phyloP scores from a whole-genome alignment of 805 yeast genomes.

The Wickerhamiella azymoides region DNA sequence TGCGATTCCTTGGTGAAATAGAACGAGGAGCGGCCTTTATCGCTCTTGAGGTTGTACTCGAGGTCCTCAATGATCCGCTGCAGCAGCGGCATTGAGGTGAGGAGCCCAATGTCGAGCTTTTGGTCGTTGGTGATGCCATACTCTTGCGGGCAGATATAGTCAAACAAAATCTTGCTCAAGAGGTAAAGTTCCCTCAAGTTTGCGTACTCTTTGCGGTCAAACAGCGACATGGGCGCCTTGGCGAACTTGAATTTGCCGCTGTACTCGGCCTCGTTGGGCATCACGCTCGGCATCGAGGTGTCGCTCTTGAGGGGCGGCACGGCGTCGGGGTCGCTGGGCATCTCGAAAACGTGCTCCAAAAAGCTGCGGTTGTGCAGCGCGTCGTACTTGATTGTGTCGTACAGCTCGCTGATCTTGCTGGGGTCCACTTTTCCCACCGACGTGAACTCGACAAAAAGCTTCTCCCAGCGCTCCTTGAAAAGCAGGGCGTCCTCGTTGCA shows the following conservation, averaged over 20 bases:
- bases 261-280: constrained; percentile 22
- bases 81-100: constrained; percentile 88
- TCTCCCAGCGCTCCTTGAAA: constrained; percentile 95
- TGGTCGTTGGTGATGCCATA: constrained; percentile 94
- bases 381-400: constrained; percentile 97
- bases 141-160: constrained; percentile 96
- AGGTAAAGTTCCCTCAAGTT: constrained; percentile 78
- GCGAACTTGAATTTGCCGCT: constrained; percentile 22
- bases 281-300: constrained; percentile 23
- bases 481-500: constrained; percentile 87
- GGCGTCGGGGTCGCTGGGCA: constrained; percentile 16
- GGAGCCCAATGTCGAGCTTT: constrained; percentile 85
- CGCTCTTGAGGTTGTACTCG: constrained; percentile 60
- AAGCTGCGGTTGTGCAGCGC: constrained; percentile 91
- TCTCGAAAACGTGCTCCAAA: constrained; percentile 62
- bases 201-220: constrained; percentile 68
- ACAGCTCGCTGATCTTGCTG: constrained; percentile 85
- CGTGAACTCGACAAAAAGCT: constrained; percentile 79
- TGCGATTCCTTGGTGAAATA: constrained; percentile 96
- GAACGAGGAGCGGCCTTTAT: constrained; percentile 73
- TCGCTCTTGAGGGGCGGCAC: constrained; percentile 23
- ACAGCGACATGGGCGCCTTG: constrained; percentile 30
- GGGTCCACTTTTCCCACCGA: constrained; percentile 96
- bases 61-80: constrained; percentile 74
- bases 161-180: constrained; percentile 84